Evolutionary conservation across 768 basidiomycete species (phyloP).

Genomic region (Xerocomus potaroensis): DNA sequence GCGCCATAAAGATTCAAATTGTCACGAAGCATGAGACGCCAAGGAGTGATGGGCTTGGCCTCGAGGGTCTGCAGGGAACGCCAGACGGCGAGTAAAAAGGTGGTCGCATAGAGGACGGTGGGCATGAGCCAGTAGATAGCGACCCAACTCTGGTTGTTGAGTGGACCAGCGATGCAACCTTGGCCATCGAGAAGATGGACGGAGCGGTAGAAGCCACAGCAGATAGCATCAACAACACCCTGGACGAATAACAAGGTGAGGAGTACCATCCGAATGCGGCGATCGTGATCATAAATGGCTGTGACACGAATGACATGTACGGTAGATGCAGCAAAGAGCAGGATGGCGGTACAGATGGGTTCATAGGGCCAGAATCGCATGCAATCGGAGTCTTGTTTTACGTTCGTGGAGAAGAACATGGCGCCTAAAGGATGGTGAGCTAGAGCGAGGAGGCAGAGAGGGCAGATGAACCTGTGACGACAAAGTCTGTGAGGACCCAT

Average conservation of each 20-base stretch:
- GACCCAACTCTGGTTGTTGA: slow-evolving; percentile 61
- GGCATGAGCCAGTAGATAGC: slow-evolving; percentile 83
- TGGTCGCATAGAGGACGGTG: slow-evolving; percentile 54
- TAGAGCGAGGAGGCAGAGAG: background rate
- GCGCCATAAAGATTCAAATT: slow-evolving; percentile 83
- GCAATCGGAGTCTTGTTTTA: slow-evolving; percentile 51
- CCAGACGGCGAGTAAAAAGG: slow-evolving; percentile 22
- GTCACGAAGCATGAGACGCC: slow-evolving; percentile 90
- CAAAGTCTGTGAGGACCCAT: slow-evolving; percentile 78
- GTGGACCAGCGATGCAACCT: slow-evolving; percentile 84
- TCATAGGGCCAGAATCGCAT: slow-evolving; percentile 77
- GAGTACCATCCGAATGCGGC: slow-evolving; percentile 52
- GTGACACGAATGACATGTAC: slow-evolving; percentile 76
- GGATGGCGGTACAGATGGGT: slow-evolving; percentile 78
- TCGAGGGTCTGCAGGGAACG: slow-evolving; percentile 24
- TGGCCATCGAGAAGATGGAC: slow-evolving; percentile 71
- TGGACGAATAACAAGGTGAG: slow-evolving; percentile 60
- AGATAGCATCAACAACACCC: slow-evolving; percentile 65
- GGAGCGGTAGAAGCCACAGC: slow-evolving; percentile 78
- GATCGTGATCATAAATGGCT: slow-evolving; percentile 66
- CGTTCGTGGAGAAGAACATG: slow-evolving; percentile 79
- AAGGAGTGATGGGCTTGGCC: slow-evolving; percentile 53
- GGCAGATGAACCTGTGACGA: slow-evolving; percentile 54
- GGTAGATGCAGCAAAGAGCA: slow-evolving; percentile 65
- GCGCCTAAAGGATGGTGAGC: slow-evolving; percentile 46